These are phyloP conservation scores for Talaromyces funiculosus DNA, from an alignment of 2,329 filamentous ascomycete genomes.

Conservation along the genomic window DNA sequence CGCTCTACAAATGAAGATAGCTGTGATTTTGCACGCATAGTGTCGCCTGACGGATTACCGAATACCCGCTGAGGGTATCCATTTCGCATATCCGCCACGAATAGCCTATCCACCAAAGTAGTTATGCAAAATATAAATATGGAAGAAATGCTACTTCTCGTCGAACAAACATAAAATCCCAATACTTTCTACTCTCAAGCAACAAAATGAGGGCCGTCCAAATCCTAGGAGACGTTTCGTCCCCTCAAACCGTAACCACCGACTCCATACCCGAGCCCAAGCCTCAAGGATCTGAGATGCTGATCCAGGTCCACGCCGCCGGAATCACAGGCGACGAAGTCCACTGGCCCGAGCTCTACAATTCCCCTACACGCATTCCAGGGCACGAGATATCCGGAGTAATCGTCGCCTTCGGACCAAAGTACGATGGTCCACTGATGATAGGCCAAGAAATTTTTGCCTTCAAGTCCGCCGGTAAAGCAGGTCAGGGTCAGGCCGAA, in stretches of 20 bases:
- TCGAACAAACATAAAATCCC: background rate
- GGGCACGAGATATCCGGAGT: conserved; percentile 6
- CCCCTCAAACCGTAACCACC: background rate
- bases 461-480: background rate
- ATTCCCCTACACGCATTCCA: background rate
- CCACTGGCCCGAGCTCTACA: background rate
- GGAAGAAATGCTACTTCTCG: background rate
- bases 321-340: conserved; percentile 7
- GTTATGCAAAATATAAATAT: background rate
- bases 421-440: background rate
- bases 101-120: background rate
- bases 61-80: background rate
- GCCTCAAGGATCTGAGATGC: background rate
- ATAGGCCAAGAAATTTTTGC: background rate
- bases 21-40: background rate
- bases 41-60: background rate
- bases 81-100: background rate
- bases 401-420: background rate
- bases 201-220: conserved; percentile 1
- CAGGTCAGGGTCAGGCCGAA: background rate
- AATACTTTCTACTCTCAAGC: background rate
- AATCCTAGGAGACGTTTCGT: background rate
- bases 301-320: conserved; percentile 4
- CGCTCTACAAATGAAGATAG: background rate
- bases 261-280: background rate